phyloP scores from a whole-genome alignment of 352 stramenopile genomes.

The Phytophthora citricola region DNA sequence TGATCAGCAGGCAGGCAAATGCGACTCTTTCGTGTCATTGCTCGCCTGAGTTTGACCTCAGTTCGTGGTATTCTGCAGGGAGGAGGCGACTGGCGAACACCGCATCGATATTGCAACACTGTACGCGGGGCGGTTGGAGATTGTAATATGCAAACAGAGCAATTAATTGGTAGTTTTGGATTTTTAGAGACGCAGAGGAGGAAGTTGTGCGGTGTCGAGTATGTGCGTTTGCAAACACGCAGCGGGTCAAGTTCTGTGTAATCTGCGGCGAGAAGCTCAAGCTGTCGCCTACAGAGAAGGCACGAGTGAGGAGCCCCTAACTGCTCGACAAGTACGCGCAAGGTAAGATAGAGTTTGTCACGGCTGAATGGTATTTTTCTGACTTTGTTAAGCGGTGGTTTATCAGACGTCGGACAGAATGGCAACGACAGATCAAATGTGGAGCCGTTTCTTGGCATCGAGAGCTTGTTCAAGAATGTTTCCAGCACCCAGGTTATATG shows the following conservation, averaged over 20 bases:
- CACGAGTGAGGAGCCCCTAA: conserved; percentile 15
- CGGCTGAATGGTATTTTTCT: not conserved
- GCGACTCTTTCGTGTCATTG: not conserved
- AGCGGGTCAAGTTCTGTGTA: conserved; percentile 48
- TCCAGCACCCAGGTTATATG: conserved; percentile 22
- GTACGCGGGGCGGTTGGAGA: conserved; percentile 7
- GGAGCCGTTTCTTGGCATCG: conserved; percentile 17
- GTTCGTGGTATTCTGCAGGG: conserved; percentile 5
- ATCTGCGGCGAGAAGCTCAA: conserved; percentile 49
- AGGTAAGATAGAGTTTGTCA: conserved; percentile 6
- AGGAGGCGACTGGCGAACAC: conserved; percentile 37
- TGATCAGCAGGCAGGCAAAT: conserved; percentile 38
- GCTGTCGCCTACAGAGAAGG: conserved; percentile 33
- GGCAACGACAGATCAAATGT: conserved; percentile 17
- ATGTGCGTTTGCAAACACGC: conserved; percentile 57
- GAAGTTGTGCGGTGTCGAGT: conserved; percentile 36
- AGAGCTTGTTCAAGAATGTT: not conserved
- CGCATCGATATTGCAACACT: conserved; percentile 52
- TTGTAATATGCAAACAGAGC: not conserved
- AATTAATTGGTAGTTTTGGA: not conserved
- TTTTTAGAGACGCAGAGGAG: conserved; percentile 44
- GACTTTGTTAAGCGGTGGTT: not conserved
- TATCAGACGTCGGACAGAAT: conserved; percentile 33
- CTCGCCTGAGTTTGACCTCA: not conserved
- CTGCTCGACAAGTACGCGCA: conserved; percentile 23